Evolutionary conservation across 2,329 filamentous ascomycete genomes (phyloP).

Genomic region (Stagonosporopsis cucurbitacearum): DNA sequence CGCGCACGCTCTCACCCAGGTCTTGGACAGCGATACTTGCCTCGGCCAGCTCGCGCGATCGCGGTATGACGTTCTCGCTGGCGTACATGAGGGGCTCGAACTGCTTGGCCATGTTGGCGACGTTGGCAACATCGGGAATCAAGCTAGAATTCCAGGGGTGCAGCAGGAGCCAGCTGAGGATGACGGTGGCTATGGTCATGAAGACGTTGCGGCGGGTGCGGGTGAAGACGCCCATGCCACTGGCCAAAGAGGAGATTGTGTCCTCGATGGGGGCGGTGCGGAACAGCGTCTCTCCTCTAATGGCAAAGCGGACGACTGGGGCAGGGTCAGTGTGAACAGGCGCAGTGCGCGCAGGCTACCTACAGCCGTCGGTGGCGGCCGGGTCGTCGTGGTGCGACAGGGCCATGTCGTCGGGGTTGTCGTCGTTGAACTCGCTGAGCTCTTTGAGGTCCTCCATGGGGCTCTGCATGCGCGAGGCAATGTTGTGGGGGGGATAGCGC

Average conservation of each 20-base stretch:
- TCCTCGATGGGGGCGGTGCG: slow-evolving; percentile 83
- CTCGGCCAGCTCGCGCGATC: slow-evolving; percentile 87
- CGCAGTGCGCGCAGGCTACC: slow-evolving; percentile 25
- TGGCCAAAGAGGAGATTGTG: slow-evolving; percentile 68
- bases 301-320: slow-evolving; percentile 88
- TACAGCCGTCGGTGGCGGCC: slow-evolving; percentile 44
- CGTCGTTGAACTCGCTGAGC: too few relatives aligned
- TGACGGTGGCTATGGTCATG: slow-evolving; percentile 64
- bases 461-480: slow-evolving; percentile 46
- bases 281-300: slow-evolving; percentile 87
- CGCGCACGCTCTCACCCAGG: slow-evolving; percentile 85
- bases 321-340: slow-evolving; percentile 30
- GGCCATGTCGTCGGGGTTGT: slow-evolving; percentile 31
- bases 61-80: slow-evolving; percentile 84
- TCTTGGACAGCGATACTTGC: slow-evolving; percentile 96
- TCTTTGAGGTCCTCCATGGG: slow-evolving; percentile 34
- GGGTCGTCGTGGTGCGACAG: slow-evolving; percentile 40
- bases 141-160: slow-evolving; percentile 70
- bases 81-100: slow-evolving; percentile 96
- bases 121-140: slow-evolving; percentile 86
- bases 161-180: slow-evolving; percentile 70
- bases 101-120: slow-evolving; percentile 85
- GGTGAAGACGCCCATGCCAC: slow-evolving; percentile 66
- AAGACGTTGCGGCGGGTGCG: slow-evolving; percentile 73
- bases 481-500: slow-evolving; percentile 40